phyloP scores from a whole-genome alignment of 148 eudicot species.

The Nepenthes gracilis region DNA sequence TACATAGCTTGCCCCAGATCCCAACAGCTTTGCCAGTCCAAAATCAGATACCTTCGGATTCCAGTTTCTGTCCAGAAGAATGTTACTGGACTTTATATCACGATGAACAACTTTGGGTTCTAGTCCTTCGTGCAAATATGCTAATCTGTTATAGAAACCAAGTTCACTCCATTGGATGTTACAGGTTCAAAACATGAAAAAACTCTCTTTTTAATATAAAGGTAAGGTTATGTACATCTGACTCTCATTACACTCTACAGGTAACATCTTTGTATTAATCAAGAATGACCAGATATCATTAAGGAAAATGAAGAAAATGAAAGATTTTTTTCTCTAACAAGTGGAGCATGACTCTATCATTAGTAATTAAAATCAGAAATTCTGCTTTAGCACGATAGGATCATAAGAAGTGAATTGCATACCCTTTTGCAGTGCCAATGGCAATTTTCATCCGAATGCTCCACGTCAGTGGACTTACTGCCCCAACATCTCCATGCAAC shows the following conservation, averaged over 20 bases:
- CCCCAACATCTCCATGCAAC: constrained; percentile 87
- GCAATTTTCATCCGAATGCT: constrained; percentile 75
- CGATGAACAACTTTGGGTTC: constrained; percentile 99
- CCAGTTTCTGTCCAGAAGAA: constrained; percentile 79
- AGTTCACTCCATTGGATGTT: background rate
- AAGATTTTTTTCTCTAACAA: background rate
- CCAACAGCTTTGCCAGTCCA: constrained; percentile 90
- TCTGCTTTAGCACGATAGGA: background rate
- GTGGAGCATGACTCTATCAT: background rate
- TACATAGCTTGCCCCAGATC: constrained; percentile 80
- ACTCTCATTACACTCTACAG: too few species aligned
- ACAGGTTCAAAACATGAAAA: background rate
- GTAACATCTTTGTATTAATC: too few species aligned
- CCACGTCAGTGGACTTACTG: constrained; percentile 77
- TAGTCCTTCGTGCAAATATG: constrained; percentile 90
- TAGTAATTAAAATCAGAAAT: background rate
- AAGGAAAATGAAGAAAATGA: too few species aligned
- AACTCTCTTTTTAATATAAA: too few species aligned
- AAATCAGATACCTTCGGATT: constrained; percentile 90
- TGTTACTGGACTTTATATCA: constrained; percentile 92
- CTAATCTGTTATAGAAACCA: constrained; percentile 37
- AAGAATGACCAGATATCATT: too few species aligned
- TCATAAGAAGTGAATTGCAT: constrained; percentile 5
- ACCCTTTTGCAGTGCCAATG: constrained; percentile 95
- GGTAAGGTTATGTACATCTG: too few species aligned